Percentiles rank a stretch among this genome's conserved stretches.
Conservation (phyloP, 2,329 filamentous ascomycete genomes). For the Bertia moriformis region DNA sequence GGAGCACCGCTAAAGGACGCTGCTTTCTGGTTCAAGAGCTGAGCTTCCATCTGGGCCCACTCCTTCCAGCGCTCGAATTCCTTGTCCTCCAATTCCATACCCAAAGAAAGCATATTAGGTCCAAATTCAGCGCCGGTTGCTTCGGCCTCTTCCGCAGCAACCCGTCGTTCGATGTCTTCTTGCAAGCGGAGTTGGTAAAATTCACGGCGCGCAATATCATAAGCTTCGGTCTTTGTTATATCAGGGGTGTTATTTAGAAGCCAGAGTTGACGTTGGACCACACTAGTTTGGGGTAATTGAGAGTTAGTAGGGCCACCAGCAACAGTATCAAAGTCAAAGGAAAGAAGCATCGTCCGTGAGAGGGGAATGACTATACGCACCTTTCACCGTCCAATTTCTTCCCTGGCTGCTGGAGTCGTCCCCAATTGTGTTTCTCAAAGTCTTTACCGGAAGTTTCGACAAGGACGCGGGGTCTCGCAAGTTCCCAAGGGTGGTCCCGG, state of each 20-base stretch:
- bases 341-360: too few species aligned
- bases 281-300: too few species aligned
- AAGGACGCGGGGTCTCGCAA: not conserved
- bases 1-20: not conserved
- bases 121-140: not conserved
- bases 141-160: constrained; percentile 1
- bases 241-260: not conserved
- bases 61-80: not conserved
- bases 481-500: constrained; percentile 1
- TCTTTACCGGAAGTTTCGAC: not conserved
- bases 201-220: constrained; percentile 1
- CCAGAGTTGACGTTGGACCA: not conserved
- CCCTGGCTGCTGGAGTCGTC: not conserved
- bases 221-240: not conserved
- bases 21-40: not conserved
- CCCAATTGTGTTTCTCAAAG: not conserved
- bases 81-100: constrained; percentile 1
- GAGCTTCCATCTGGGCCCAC: not conserved
- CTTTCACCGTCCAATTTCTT: constrained; percentile 1
- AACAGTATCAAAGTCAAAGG: too few species aligned
- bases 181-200: not conserved
- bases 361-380: not conserved
- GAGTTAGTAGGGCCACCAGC: too few species aligned
- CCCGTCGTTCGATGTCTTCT: constrained; percentile 1
- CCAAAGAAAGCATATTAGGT: not conserved